phyloP scores from a whole-genome alignment of 208 protist genomes.

The Leptomonas seymouri region DNA sequence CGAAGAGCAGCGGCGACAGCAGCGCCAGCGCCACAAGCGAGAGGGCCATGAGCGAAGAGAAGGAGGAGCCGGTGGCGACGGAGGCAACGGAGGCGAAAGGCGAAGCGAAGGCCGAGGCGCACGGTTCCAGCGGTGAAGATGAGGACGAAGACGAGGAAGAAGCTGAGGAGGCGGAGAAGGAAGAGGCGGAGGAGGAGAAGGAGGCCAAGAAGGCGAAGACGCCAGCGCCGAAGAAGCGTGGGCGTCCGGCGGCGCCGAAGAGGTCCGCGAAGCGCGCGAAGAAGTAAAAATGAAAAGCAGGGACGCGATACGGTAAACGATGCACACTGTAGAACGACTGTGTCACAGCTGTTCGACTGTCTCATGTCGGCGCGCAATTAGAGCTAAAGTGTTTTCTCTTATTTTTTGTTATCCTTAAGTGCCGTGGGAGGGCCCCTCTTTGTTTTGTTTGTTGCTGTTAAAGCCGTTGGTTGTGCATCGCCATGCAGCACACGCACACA shows the following conservation, averaged over 20 bases:
- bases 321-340: too few species aligned
- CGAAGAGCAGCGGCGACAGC: conserved; percentile 23
- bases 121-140: conserved; percentile 16
- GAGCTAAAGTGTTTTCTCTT: too few species aligned
- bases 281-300: conserved; percentile 30
- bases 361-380: too few species aligned
- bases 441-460: conserved; percentile 16
- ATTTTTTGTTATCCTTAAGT: too few species aligned
- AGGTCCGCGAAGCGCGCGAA: conserved; percentile 56
- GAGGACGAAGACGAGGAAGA: conserved; percentile 13
- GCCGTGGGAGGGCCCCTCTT: background rate
- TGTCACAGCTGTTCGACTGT: too few species aligned
- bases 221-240: conserved; percentile 35
- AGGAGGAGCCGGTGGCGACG: conserved; percentile 3
- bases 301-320: too few species aligned
- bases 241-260: conserved; percentile 15
- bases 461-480: background rate
- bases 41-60: conserved; percentile 9
- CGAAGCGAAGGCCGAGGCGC: conserved; percentile 12
- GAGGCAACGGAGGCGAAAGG: conserved; percentile 13
- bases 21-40: conserved; percentile 7
- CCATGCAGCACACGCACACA: too few species aligned
- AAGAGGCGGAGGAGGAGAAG: conserved; percentile 16
- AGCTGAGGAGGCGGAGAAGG: conserved; percentile 17
- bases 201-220: conserved; percentile 32